Evolutionary conservation across 2,329 filamentous ascomycete species (phyloP), one percentile per base, ranked within the genome.

Genomic region (Lachnellula willkommii): DNA sequence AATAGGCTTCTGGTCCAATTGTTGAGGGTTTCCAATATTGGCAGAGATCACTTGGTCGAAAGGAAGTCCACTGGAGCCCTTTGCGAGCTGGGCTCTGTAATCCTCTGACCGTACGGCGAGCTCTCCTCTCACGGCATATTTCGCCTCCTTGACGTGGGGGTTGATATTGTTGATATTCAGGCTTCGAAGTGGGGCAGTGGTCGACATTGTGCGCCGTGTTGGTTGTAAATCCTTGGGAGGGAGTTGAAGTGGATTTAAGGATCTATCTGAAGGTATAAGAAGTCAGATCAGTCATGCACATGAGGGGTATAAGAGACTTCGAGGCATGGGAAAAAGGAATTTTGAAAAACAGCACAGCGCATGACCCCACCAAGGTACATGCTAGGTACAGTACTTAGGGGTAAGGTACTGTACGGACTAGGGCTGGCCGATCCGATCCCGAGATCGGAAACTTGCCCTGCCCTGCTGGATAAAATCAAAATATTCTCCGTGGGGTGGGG

Each of bases 1-100:
- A 68, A 99, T 93, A 68, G 94, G 94, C 80, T 97, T 95, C 81
- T 99, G 94, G 76, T 96, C 94, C 61, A 99, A 84, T 76, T 99
- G 94, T 75, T 99, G 94, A 4, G 94, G 94, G 78, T 99, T 99
- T 70, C 94, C 94, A 69, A 99, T 99, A 77, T 99, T 99, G 75
- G 94, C 94, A 61, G 89, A 92, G 76, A 99, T 93, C 73, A 99
- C 87, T 58, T 90, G 82, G 67, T 89, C 80, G 74, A 99, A 99
- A 49, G 94, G 93, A 50, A 97, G 79, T 56, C 63, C 60, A 2
- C 58, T 60, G 68, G 72, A 64, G 66, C 81, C 83, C 61, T 83
- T 80, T 62, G 78, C 76, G 58, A 96, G 78, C 68, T 82, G 79
- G 53, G 87, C 86, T 58, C 93, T 87, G 77, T 93, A 96, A 73